Evolutionary conservation across 805 yeast species (phyloP).

Genomic region (Yueomyces sinensis): DNA sequence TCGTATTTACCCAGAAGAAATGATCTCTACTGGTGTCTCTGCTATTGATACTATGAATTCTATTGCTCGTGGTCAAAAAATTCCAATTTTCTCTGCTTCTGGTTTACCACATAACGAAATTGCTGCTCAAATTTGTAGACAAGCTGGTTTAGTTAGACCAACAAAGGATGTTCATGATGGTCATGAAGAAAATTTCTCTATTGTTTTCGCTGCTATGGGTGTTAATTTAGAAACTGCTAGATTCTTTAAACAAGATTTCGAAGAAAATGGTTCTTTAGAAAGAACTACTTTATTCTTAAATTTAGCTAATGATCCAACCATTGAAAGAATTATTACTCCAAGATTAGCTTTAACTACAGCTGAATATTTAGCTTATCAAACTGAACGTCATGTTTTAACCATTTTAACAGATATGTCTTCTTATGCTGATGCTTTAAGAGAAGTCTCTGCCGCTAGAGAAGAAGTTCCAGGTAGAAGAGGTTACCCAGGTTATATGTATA

Average conservation of each 20-base stretch:
- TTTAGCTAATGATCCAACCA: constrained; percentile 98
- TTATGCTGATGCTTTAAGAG: constrained; percentile 99
- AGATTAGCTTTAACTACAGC: constrained; percentile 98
- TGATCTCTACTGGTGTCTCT: constrained; percentile 98
- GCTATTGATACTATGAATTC: constrained; percentile 99
- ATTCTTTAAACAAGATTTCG: constrained; percentile 98
- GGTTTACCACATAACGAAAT: constrained; percentile 99
- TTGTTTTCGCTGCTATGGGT: constrained; percentile 99
- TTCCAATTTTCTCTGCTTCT: constrained; percentile 97
- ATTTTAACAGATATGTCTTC: constrained; percentile 99
- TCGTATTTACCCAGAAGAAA: constrained; percentile 98
- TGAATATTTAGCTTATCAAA: constrained; percentile 96
- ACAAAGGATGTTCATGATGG: constrained; percentile 99
- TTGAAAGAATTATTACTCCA: constrained; percentile 98
- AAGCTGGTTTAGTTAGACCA: constrained; percentile 98
- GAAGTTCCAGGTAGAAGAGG: constrained; percentile 99
- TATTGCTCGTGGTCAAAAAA: constrained; percentile 99
- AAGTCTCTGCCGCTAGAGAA: constrained; percentile 99
- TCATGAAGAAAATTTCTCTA: constrained; percentile 97
- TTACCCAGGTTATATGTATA: constrained; percentile 99
- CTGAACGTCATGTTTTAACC: constrained; percentile 97
- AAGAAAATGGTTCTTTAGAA: constrained; percentile 96
- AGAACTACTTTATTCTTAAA: constrained; percentile 94
- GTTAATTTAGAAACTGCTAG: constrained; percentile 97
- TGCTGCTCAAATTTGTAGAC: constrained; percentile 99